These are phyloP conservation scores for Vigna angularis DNA, from an alignment of 306 rosid species.

Conservation along the genomic window DNA sequence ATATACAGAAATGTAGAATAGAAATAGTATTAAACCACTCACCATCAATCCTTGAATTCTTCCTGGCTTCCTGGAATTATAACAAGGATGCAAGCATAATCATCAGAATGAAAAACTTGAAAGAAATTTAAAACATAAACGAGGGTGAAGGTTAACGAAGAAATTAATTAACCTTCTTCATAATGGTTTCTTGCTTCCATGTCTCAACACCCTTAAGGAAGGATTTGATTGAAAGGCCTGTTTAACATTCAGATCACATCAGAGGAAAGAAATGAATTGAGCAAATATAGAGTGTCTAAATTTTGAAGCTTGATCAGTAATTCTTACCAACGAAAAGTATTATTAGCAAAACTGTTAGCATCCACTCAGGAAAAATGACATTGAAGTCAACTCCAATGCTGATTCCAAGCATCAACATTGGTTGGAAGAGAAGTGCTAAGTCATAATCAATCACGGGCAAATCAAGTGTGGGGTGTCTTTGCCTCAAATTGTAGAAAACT, in stretches of 20 bases:
- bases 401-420: constrained; percentile 81
- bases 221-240: constrained; percentile 58
- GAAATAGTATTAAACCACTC: neutral
- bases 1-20: neutral
- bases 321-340: constrained; percentile 59
- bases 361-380: constrained; percentile 80
- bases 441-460: constrained; percentile 78
- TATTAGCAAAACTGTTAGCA: constrained; percentile 68
- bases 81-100: constrained; percentile 28
- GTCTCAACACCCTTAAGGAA: constrained; percentile 70
- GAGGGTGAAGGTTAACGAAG: neutral
- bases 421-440: constrained; percentile 75
- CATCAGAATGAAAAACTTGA: neutral
- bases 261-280: neutral
- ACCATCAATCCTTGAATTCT: constrained; percentile 40
- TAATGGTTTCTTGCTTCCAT: constrained; percentile 61
- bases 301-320: neutral
- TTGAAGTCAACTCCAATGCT: constrained; percentile 81
- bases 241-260: neutral
- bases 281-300: neutral
- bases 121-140: neutral
- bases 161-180: too few species aligned
- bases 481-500: constrained; percentile 66
- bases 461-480: constrained; percentile 78
- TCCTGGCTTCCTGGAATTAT: constrained; percentile 64